phyloP scores from a whole-genome alignment of 108 stramenopile genomes.

The Cyclotella distinguenda region DNA sequence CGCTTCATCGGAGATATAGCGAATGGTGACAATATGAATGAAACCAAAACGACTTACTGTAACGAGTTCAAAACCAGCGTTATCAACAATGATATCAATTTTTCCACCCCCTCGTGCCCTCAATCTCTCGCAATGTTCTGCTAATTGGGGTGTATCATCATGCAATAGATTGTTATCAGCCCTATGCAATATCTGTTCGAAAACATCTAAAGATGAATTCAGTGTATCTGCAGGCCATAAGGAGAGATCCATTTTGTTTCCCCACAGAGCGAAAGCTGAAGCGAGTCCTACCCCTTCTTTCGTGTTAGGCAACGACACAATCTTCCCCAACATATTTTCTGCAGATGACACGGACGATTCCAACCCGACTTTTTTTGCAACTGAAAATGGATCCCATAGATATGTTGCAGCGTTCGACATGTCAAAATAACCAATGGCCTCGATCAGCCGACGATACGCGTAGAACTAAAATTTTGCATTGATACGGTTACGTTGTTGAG shows the following conservation, averaged over 20 bases:
- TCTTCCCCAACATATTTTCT: slow-evolving; percentile 70
- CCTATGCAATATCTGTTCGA: slow-evolving; percentile 70
- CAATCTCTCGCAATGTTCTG: slow-evolving; percentile 59
- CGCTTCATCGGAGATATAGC: too few relatives aligned
- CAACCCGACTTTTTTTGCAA: slow-evolving; percentile 80
- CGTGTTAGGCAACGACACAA: slow-evolving; percentile 52
- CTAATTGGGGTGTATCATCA: slow-evolving; percentile 79
- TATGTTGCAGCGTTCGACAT: slow-evolving; percentile 61
- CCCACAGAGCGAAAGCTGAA: slow-evolving; percentile 86
- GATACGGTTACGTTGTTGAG: too few relatives aligned
- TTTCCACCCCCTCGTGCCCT: slow-evolving; percentile 66
- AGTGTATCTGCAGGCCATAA: slow-evolving; percentile 90
- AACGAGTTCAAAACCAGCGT: slow-evolving; percentile 96
- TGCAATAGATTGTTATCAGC: slow-evolving; percentile 84
- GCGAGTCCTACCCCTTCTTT: slow-evolving; percentile 65
- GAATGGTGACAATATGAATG: neutral
- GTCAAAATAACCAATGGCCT: slow-evolving; percentile 83
- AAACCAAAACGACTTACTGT: slow-evolving; percentile 31
- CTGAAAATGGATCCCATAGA: slow-evolving; percentile 85
- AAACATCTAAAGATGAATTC: slow-evolving; percentile 63
- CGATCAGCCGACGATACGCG: slow-evolving; percentile 85
- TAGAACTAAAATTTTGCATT: slow-evolving; percentile 60
- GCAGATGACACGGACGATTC: slow-evolving; percentile 61
- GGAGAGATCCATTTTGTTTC: slow-evolving; percentile 95
- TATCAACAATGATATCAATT: slow-evolving; percentile 95